Evolutionary conservation across 345 rosid species (phyloP), one percentile per base, ranked within the genome.

Genomic region (Balakata baccata): DNA sequence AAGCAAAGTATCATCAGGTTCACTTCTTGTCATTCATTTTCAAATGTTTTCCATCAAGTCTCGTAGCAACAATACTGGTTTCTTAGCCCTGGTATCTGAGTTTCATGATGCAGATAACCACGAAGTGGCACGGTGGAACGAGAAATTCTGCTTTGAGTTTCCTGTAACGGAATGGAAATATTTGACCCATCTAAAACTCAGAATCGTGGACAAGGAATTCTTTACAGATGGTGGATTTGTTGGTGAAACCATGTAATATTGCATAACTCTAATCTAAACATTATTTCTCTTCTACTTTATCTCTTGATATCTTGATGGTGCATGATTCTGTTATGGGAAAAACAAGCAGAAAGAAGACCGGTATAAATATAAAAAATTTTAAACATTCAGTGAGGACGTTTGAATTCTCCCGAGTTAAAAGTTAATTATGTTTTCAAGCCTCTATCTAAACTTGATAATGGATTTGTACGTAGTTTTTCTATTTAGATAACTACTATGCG

Each of bases 1-100:
- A 77, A 94, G 90, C 87, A 94, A 88, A 87, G 64, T 74, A 66
- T 88, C 97, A 70, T 66, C 78, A 82, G 97, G 97, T 94, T 78
- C 65, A 60, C 39, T 64, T 76, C 34, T 49, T 65, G 72, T 39
- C 49, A 29, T 68, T 74, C 46, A 7, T 56, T 78, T 75, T 46
- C 12, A 18, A 64, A 25, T 8, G 8, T 2, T 49, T 54, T 29
- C 64, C 11, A 1, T 70, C 2, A 74, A 66, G 52, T 20, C 45
- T 50, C 17, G 50, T 29, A 41, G 38, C 46, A 37, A 60, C n/a
- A 18, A 3, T 51, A 51, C 70, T 64, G 52, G 23, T 17, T 9
- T 69, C 23, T 63, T 34, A 49, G 12, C 13, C 66, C 7, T 23
- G 34, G 50, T 52, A 59, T 20, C 46, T 13, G 39, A 34, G 63